Evolutionary conservation across 805 yeast genomes (phyloP), one percentile per base, ranked within the genome.

Genomic region (Hanseniaspora clermontiae): DNA sequence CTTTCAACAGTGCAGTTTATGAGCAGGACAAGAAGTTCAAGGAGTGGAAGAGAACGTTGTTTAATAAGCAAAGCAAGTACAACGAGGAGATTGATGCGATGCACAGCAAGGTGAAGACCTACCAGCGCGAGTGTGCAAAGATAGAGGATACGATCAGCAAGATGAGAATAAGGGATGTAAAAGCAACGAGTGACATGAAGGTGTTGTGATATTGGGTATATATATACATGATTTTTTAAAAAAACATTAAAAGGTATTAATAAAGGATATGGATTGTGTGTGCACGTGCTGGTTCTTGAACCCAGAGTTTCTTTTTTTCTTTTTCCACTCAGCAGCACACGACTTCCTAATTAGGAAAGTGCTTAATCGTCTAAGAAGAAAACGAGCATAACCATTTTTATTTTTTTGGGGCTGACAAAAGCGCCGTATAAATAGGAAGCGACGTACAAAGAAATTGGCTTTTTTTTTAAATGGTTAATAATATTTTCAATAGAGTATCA

Each of bases 31-130:
- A 65, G 49, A 75, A 77, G 59, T 82, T 83, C 60, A 77, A 77
- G 63, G 80, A 76, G 36, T 82, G 87, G 87, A 81, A 81, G 63
- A 68, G 66, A 56, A 77, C 77, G 0, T 69, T 84, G 49, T 72
- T 77, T 51, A 72, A 71, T 19, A 77, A 77, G 62, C 89, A 84
- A 66, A 71, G 69, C n/a, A 66, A 66, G 54, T 76, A 79, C 60
- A 83, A 83, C 61, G 66, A 70, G 46, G 84, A 78, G 55, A 75
- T 84, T 57, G 80, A 77, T 56, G 63, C 60, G 11, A 59, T 71
- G 50, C 76, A 76, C 59, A 61, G 62, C 15, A 61, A 68, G 24
- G 65, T 77, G 38, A 63, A 72, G 15, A 58, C 61, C 32, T 61
- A 78, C 53, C 76, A 75, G 63, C 64, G 64, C 12, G 65, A 62